Base-by-base conservation (phyloP, 1,284 basidiomycete genomes). In the Ustilago xerochloae region DNA sequence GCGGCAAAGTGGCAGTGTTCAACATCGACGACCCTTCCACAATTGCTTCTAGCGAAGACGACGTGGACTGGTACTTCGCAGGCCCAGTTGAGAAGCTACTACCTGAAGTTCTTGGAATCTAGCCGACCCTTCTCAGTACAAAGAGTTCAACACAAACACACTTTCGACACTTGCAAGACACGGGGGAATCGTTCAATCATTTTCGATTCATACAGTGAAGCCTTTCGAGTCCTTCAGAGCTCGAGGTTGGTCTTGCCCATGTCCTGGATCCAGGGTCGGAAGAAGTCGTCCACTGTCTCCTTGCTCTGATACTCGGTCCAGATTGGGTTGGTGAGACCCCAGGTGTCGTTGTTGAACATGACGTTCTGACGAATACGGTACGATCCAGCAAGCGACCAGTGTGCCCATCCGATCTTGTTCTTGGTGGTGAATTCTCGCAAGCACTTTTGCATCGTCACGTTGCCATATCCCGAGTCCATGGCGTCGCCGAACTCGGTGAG, bases 1-100 rank as follows among this genome's bases (percentile, higher is more conserved):
- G 86, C 0, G 88, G 87, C 6, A 86, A 85, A 60, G 86, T 89
- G 2, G 90, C 89, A 0, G 88, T 90, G 1, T 90, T 90, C 85
- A 90, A 91, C 79, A 53, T 89, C 35, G 88, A 90, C 22, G 39
- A 54, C 4, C 53, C 58, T 13, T 28, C 49, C 3, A 10, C 12
- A 26, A 20, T 28, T 13, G 10, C 16, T 22, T 24, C 26, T 2
- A 33, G 28, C 30, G 26, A 50, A 20, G 47, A 48, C 15, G 57
- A 58, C 3, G 52, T 49, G 0, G 63, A 66, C 30, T 71, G 63
- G 63, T 66, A 71, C 54, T 71, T 71, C 52, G 48, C 53, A 32
- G 68, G 68, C 8, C 68, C 63, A 13, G 60, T 67, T 35, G 69
- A 72, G 32, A 45, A 47, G 54, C 46, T 60, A 12, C 52, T 72